These are phyloP conservation scores for Rhodamnia rubescens DNA, from an alignment of 345 rosid species.

Conservation along the genomic window DNA sequence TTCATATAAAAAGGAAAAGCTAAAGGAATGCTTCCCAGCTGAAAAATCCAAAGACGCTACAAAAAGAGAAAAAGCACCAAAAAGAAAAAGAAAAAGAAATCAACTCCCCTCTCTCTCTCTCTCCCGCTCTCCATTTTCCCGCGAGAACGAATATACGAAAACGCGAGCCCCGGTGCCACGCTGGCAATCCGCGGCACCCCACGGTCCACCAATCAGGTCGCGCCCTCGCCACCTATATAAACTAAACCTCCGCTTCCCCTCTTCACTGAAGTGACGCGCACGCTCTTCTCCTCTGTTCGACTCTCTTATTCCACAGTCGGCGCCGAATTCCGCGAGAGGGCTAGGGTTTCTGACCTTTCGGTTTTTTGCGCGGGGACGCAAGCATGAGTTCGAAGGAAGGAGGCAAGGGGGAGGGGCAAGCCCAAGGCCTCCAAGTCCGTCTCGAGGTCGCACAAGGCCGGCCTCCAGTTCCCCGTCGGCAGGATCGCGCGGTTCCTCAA, in stretches of 20 bases:
- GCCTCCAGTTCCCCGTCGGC: constrained; percentile 6
- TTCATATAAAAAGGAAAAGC: too few relatives aligned
- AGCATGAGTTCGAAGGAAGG: constrained; percentile 1
- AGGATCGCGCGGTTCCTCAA: constrained; percentile 5
- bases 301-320: too few relatives aligned
- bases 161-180: background rate
- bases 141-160: background rate
- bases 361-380: too few relatives aligned
- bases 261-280: background rate
- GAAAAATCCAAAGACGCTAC: too few relatives aligned
- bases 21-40: too few relatives aligned
- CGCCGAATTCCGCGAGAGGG: background rate
- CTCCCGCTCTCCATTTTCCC: background rate
- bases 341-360: background rate
- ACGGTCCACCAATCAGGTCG: background rate
- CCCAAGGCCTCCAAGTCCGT: constrained; percentile 1
- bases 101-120: background rate
- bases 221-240: background rate
- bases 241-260: background rate
- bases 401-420: constrained; percentile 3
- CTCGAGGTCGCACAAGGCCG: constrained; percentile 3
- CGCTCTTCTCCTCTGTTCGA: background rate
- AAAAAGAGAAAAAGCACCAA: too few relatives aligned
- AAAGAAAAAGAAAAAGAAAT: background rate
- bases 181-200: constrained; percentile 3